Base-by-base conservation (phyloP, 768 basidiomycete species). In the Xanthoconium purpureum region DNA sequence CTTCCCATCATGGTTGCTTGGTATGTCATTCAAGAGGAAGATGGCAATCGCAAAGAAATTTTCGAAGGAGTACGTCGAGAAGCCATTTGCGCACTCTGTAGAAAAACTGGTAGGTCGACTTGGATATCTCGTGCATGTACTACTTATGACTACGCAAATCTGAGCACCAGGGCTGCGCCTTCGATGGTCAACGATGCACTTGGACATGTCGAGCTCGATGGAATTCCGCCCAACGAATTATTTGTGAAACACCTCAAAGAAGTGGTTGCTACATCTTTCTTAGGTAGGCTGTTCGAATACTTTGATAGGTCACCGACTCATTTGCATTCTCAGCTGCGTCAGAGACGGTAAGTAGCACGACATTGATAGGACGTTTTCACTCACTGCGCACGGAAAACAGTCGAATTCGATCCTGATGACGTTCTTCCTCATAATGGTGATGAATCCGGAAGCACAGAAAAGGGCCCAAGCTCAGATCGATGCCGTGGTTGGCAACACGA, bases 391-490 rank as follows among this genome's bases (percentile, higher is more conserved):
- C 6, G 30, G 6, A 18, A 30, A 5, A 47, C 33, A 47, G 46
- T 33, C 46, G 11, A 47, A 33, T 20, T 11, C 33, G 20, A 33
- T 47, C 12, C 11, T 42, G 9, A 35, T 35, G 32, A 35, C 20
- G 5, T 63, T 61, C 51, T 58, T 58, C 33, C 37, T 61, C 8
- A 37, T 56, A 54, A 50, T 61, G 39, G 30, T 55, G 35, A 24
- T 53, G 29, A 53, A 47, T 12, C n/a, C n/a, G n/a, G n/a, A n/a
- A n/a, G n/a, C n/a, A n/a, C n/a, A n/a, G n/a, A n/a, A n/a, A n/a
- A n/a, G 56, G 11, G 60, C 56, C 5, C 60, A 61, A 3, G 40
- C 55, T 13, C 51, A 63, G 11, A 63, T 63, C 10, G 47, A 61
- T 15, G 9, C 29, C 32, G 30, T 47, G 11, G n/a, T 47, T 13